Evolutionary conservation across 768 basidiomycete genomes (phyloP).

Genomic region (Boletellus sp.): DNA sequence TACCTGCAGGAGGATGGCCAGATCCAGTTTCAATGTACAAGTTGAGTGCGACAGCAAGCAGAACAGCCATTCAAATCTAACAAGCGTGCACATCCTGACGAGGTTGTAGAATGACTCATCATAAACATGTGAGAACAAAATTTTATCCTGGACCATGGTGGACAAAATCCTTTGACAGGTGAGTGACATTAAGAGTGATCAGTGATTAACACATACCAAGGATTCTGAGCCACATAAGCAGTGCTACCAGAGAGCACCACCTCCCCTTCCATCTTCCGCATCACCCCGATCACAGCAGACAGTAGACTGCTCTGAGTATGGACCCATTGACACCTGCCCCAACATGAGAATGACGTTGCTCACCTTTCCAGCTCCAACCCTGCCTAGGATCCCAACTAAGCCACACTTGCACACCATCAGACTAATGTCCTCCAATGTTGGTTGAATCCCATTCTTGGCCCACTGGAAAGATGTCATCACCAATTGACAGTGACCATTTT

Average conservation of each 20-base stretch:
- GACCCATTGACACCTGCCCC: neutral
- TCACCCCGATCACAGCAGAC: slow-evolving; percentile 83
- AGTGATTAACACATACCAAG: slow-evolving; percentile 53
- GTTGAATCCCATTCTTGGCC: slow-evolving; percentile 53
- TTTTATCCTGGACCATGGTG: slow-evolving; percentile 84
- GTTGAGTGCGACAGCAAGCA: slow-evolving; percentile 37
- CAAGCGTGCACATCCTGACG: slow-evolving; percentile 61
- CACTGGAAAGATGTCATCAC: slow-evolving; percentile 79
- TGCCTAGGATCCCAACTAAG: slow-evolving; percentile 78
- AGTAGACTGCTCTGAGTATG: slow-evolving; percentile 59
- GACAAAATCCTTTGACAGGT: slow-evolving; percentile 64
- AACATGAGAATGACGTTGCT: neutral
- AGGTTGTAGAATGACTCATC: slow-evolving; percentile 81
- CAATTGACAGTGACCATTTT: slow-evolving; percentile 42
- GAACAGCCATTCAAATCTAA: neutral
- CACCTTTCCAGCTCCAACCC: slow-evolving; percentile 90
- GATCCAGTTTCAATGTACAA: slow-evolving; percentile 80
- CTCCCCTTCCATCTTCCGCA: slow-evolving; percentile 72
- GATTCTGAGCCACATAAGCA: slow-evolving; percentile 83
- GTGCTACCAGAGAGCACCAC: slow-evolving; percentile 66
- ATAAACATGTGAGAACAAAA: slow-evolving; percentile 85
- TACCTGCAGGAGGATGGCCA: slow-evolving; percentile 74
- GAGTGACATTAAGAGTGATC: too few relatives aligned
- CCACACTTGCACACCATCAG: slow-evolving; percentile 79
- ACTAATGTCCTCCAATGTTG: slow-evolving; percentile 72